Evolutionary conservation across 495 filamentous ascomycete species (phyloP).

Genomic region (Aspergillus homomorphus): DNA sequence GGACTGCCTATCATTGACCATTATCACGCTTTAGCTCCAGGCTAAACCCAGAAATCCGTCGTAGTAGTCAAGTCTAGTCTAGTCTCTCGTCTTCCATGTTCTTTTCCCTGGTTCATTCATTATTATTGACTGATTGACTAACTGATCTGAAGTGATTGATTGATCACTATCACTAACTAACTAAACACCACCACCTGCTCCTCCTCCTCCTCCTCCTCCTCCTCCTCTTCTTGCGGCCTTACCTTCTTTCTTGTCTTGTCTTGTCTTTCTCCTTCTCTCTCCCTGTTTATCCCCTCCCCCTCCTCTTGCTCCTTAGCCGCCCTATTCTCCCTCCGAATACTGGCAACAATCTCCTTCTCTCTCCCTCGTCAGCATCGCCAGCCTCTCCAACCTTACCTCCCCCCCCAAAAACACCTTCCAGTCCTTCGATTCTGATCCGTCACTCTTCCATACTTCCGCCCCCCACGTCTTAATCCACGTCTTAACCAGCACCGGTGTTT

Average conservation of each 20-base stretch:
- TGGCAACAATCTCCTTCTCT: not conserved
- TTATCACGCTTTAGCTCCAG: not conserved
- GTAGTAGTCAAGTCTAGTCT: not conserved
- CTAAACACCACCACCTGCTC: too few species aligned
- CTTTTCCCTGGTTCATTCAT: not conserved
- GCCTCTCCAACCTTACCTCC: not conserved
- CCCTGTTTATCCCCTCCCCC: not conserved
- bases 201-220: too few species aligned
- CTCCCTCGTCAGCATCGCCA: not conserved
- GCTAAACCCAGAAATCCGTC: not conserved
- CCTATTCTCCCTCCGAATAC: not conserved
- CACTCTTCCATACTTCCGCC: conserved; percentile 1
- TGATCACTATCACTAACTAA: too few species aligned
- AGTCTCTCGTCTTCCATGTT: conserved; percentile 1
- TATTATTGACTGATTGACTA: not conserved
- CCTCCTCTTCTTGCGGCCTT: not conserved
- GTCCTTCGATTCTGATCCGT: not conserved
- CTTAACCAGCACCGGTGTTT: not conserved
- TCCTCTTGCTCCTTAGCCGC: not conserved
- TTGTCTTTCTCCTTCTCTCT: not conserved
- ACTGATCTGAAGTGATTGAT: not conserved
- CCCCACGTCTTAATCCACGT: not conserved
- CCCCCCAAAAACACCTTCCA: not conserved
- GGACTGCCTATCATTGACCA: not conserved
- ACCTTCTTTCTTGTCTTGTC: not conserved